Evolutionary conservation across 805 yeast species (phyloP).

Genomic region (Sungouiozyma intestinalis): DNA sequence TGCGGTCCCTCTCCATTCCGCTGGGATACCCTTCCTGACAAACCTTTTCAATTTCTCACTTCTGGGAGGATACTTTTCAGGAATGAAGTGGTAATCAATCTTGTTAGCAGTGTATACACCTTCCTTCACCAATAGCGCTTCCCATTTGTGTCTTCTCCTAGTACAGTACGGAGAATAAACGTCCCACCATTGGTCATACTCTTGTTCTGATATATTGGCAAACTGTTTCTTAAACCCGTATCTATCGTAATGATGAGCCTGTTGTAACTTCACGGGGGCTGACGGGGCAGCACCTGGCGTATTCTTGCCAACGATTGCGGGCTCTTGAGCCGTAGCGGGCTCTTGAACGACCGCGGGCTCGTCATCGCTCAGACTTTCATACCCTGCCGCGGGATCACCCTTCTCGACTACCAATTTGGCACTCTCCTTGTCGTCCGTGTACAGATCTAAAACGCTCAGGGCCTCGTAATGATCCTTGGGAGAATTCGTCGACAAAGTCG

Average conservation of each 20-base stretch:
- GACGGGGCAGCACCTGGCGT: background rate
- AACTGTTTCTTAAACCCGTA: constrained; percentile 79
- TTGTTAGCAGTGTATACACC: constrained; percentile 38
- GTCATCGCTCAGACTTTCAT: background rate
- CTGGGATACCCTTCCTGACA: constrained; percentile 86
- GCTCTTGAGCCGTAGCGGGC: background rate
- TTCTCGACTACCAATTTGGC: constrained; percentile 5
- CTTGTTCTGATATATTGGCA: constrained; percentile 38
- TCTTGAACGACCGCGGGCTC: background rate
- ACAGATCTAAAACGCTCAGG: constrained; percentile 31
- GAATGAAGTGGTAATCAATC: constrained; percentile 43
- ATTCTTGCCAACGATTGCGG: no score
- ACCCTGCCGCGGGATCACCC: constrained; percentile 4
- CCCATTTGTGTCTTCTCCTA: constrained; percentile 73
- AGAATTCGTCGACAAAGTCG: background rate
- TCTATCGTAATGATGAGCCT: constrained; percentile 42
- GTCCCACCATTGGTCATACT: constrained; percentile 68
- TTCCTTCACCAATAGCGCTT: constrained; percentile 46
- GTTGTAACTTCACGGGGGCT: background rate
- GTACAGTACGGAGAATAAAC: constrained; percentile 53
- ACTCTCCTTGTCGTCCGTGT: constrained; percentile 23
- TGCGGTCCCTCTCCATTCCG: constrained; percentile 94
- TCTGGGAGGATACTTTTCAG: constrained; percentile 63
- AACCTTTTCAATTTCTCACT: constrained; percentile 72
- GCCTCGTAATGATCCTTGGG: constrained; percentile 18